Base-by-base conservation (phyloP, 495 filamentous ascomycete genomes). In the Penicillium herquei region DNA sequence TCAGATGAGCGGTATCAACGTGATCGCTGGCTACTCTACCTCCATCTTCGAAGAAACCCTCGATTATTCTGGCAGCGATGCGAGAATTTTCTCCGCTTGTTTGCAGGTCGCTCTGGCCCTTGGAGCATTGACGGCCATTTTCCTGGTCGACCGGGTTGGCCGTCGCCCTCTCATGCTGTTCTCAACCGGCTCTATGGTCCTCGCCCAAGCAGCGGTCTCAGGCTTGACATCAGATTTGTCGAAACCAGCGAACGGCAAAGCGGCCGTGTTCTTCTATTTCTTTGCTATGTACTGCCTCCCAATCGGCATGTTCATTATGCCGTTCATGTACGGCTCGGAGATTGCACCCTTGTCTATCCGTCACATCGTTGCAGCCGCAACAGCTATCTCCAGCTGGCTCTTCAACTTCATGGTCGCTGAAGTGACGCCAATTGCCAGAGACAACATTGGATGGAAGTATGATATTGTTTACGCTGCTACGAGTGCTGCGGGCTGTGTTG, bases 131-230 rank as follows among this genome's bases (percentile, higher is more conserved):
- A 40, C 57, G 4, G 54, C 63, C 10, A 57, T 63, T 8, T 55
- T 60, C 32, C 34, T 57, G 3, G 55, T 66, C 13, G 63, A 66
- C 40, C 46, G 55, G 30, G 39, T 66, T 31, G 60, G 63, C 31
- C 60, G 63, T 30, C 53, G 60, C 6, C 75, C 73, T 48, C 73
- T 88, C 52, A 82, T 88, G 75, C 70, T 88, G 14, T 81, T 84
- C 58, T 81, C 82, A 14, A 76, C 78, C 6, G 69, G 64, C 2
- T 85, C 86, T 5, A 85, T 86, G 77, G 73, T 71, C 39, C 55
- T 69, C 0, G 80, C 74, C 47, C 86, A 87, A 78, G 76, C 81
- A 18, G 76, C 85, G 39, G 72, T 88, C 6, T 76, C 81, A 26
- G 62, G 62, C n/a, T 32, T 58, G 3, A 52, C 45, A 11, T 62